Conservation (phyloP, 345 rosid genomes). For the Isatis tinctoria region DNA sequence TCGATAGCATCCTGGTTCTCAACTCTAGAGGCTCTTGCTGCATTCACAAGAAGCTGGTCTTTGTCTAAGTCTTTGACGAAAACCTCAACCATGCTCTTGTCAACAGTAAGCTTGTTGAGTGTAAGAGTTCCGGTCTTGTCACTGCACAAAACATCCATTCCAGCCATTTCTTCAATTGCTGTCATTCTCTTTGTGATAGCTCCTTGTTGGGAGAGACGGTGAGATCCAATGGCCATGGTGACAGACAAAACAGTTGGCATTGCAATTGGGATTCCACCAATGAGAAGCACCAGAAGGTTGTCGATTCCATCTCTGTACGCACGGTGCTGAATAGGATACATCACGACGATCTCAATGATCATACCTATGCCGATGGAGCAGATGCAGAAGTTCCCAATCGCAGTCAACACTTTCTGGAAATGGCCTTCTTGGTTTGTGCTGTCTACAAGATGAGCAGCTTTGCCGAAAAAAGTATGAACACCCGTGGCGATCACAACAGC, state of each 20-base stretch:
- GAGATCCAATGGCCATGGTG: constrained; percentile 88
- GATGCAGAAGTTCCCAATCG: constrained; percentile 85
- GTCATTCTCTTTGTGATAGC: constrained; percentile 92
- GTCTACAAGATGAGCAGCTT: constrained; percentile 88
- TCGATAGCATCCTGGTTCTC: constrained; percentile 79
- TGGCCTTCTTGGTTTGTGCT: constrained; percentile 77
- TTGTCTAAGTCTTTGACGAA: constrained; percentile 60
- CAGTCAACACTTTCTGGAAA: constrained; percentile 83
- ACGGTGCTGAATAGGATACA: constrained; percentile 78
- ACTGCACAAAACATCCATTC: constrained; percentile 83
- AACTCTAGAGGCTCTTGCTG: constrained; percentile 79
- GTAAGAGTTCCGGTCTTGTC: constrained; percentile 92
- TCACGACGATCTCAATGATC: constrained; percentile 60
- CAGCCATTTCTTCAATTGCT: constrained; percentile 91
- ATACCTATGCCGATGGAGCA: constrained; percentile 68
- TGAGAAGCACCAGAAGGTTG: constrained; percentile 75
- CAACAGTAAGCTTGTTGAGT: constrained; percentile 85
- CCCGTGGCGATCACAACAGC: constrained; percentile 87
- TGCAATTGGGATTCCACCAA: constrained; percentile 91
- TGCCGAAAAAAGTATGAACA: constrained; percentile 80
- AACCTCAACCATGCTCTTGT: constrained; percentile 71
- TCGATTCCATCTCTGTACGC: constrained; percentile 66
- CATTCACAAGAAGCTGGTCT: constrained; percentile 52
- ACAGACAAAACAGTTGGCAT: constrained; percentile 90
- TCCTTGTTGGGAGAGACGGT: constrained; percentile 75